phyloP scores from a whole-genome alignment of 495 filamentous ascomycete genomes.

The Achaetomiella virescens region DNA sequence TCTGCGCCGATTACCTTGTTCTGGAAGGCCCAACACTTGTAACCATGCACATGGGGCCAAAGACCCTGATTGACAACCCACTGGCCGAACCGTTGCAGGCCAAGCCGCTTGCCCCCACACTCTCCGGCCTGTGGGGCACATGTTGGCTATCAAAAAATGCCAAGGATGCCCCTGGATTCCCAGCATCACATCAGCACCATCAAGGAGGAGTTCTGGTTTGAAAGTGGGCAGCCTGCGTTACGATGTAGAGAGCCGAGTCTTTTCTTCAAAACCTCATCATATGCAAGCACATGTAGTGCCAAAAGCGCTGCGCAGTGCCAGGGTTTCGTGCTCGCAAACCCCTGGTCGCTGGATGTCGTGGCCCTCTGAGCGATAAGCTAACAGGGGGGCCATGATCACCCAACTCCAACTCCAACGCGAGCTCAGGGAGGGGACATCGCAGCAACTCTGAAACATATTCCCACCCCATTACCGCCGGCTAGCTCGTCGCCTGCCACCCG shows the following conservation, averaged over 20 bases:
- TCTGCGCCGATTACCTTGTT: no score
- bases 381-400: not conserved
- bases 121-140: not conserved
- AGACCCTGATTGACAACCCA: no score
- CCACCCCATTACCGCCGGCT: not conserved
- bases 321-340: no score
- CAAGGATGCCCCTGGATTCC: not conserved
- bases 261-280: no score
- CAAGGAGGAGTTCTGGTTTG: no score
- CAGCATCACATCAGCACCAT: not conserved
- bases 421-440: not conserved
- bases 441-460: not conserved
- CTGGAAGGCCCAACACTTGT: no score
- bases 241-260: not conserved
- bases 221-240: not conserved
- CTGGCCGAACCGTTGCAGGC: slow-evolving; percentile 4
- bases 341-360: no score
- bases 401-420: not conserved
- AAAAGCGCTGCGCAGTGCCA: no score
- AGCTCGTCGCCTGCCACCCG: not conserved
- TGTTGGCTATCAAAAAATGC: not conserved
- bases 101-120: not conserved
- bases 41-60: no score
- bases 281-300: not conserved
- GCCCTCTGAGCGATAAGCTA: no score